phyloP scores from a whole-genome alignment of 2,329 filamentous ascomycete species.

The Pseudogymnoascus sp. region DNA sequence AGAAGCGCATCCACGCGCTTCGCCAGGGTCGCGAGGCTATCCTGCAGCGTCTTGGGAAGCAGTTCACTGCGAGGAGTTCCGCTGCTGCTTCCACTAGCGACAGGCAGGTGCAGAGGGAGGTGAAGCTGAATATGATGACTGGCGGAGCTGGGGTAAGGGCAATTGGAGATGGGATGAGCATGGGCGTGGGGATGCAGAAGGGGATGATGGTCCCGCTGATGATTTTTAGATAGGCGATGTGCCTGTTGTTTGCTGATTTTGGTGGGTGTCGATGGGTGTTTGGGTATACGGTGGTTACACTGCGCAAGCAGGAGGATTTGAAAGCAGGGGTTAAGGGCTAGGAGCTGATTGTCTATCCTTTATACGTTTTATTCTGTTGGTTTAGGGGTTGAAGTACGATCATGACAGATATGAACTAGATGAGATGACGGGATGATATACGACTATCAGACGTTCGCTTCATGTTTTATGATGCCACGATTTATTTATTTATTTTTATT shows the following conservation, averaged over 20 bases:
- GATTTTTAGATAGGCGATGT: constrained; percentile 1
- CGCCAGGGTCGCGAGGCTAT: constrained; percentile 53
- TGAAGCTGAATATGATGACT: not conserved
- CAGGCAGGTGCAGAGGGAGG: not conserved
- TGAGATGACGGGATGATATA: not conserved
- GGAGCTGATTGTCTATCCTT: not conserved
- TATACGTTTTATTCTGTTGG: not conserved
- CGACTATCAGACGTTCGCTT: not conserved
- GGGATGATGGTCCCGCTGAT: constrained; percentile 6
- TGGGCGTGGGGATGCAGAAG: not conserved
- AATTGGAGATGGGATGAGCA: not conserved
- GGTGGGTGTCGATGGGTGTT: not conserved
- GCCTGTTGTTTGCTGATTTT: not conserved
- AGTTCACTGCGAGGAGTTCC: constrained; percentile 33
- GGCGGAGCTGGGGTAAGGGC: not conserved
- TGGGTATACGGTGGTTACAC: not conserved
- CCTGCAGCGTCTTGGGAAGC: constrained; percentile 47
- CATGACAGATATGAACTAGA: not conserved
- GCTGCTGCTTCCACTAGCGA: not conserved
- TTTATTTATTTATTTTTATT: constrained; percentile 4
- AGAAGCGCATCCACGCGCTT: constrained; percentile 46
- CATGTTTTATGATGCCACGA: constrained; percentile 4
- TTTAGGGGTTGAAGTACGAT: not conserved
- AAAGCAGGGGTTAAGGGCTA: not conserved
- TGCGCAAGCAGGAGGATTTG: not conserved